Evolutionary conservation across 2,329 filamentous ascomycete genomes (phyloP).

Genomic region (Pseudopyrenochaeta lycopersici): DNA sequence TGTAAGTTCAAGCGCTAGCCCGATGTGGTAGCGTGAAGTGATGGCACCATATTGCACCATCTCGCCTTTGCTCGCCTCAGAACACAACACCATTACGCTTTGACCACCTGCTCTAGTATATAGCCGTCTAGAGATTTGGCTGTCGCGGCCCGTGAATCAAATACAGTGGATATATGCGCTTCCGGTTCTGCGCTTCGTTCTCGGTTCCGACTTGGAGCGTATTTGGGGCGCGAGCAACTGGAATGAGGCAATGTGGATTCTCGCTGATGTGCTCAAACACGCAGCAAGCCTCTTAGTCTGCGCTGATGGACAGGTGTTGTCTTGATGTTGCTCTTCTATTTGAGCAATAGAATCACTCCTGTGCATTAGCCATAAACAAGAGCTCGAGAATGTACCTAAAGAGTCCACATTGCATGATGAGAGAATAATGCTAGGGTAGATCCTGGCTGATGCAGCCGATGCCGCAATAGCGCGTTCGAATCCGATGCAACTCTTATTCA

Average conservation of each 20-base stretch:
- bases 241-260: too few relatives aligned
- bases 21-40: slow-evolving; percentile 16
- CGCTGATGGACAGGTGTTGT: too few relatives aligned
- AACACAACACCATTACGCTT: slow-evolving; percentile 15
- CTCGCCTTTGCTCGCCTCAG: slow-evolving; percentile 9
- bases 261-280: too few relatives aligned
- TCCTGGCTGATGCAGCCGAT: slow-evolving; percentile 5
- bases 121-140: neutral
- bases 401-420: neutral
- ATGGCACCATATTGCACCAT: slow-evolving; percentile 32
- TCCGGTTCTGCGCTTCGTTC: too few relatives aligned
- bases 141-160: neutral
- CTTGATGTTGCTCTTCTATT: too few relatives aligned
- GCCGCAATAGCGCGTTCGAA: neutral
- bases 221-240: too few relatives aligned
- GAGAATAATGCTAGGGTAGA: neutral
- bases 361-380: neutral
- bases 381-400: neutral
- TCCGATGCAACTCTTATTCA: neutral
- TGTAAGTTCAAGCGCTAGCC: slow-evolving; percentile 18
- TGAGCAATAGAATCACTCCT: too few relatives aligned
- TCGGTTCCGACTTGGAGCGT: too few relatives aligned
- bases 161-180: neutral
- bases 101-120: slow-evolving; percentile 3
- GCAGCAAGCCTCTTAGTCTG: too few relatives aligned